phyloP scores from a whole-genome alignment of 2,329 filamentous ascomycete genomes.

The Aspergillus vadensis region DNA sequence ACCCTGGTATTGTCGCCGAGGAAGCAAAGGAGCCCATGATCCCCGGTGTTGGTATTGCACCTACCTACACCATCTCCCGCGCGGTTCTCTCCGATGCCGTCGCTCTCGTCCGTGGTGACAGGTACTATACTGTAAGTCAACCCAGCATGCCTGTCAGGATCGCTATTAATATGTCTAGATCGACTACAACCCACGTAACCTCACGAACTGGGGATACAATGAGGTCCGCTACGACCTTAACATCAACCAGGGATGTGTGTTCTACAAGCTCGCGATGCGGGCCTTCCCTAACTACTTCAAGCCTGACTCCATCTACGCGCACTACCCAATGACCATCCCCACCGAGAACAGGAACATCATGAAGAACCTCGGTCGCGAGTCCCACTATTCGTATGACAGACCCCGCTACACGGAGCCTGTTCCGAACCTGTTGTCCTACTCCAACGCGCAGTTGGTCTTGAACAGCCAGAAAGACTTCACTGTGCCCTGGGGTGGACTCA shows the following conservation, averaged over 20 bases:
- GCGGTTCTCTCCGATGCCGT: constrained; percentile 78
- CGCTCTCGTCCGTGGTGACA: constrained; percentile 73
- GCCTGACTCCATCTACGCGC: constrained; percentile 76
- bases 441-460: constrained; percentile 63
- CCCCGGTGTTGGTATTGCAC: constrained; percentile 72
- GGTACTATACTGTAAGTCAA: constrained; percentile 65
- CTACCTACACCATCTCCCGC: constrained; percentile 74
- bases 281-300: constrained; percentile 81
- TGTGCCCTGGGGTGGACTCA: constrained; percentile 64
- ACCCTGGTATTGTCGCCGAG: constrained; percentile 76
- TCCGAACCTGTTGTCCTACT: constrained; percentile 62
- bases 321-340: constrained; percentile 72
- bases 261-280: constrained; percentile 79
- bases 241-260: constrained; percentile 78
- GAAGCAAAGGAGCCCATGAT: constrained; percentile 73
- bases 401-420: constrained; percentile 56
- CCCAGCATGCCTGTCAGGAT: constrained; percentile 7
- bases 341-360: constrained; percentile 72
- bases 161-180: constrained; percentile 35
- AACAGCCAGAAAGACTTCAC: constrained; percentile 64
- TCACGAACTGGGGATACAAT: constrained; percentile 84
- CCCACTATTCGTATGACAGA: constrained; percentile 69
- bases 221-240: constrained; percentile 72
- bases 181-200: constrained; percentile 71
- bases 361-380: constrained; percentile 64